A percentile compares a stretch with the other conserved stretches of the same genome.
Evolutionary conservation across 2,329 filamentous ascomycete species (phyloP).

Genomic region (Didymella glomerata): DNA sequence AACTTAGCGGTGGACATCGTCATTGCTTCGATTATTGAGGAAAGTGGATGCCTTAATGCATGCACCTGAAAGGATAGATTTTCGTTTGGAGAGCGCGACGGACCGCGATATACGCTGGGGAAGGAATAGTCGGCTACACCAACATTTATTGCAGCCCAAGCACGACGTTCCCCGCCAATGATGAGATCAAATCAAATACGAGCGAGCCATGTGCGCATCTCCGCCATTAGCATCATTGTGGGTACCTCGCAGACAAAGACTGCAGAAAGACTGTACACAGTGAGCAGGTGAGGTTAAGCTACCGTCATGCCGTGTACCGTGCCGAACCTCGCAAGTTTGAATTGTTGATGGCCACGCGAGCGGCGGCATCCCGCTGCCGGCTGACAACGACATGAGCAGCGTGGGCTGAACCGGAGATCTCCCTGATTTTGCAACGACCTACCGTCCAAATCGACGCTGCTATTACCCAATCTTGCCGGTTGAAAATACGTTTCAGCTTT

Average conservation of each 20-base stretch:
- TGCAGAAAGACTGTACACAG: conserved; percentile 14
- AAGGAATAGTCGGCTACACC: conserved; percentile 23
- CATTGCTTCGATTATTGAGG: background rate
- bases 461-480: background rate
- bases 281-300: conserved; percentile 34
- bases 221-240: conserved; percentile 19
- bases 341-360: conserved; percentile 19
- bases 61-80: conserved; percentile 4
- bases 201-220: conserved; percentile 30
- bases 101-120: conserved; percentile 34
- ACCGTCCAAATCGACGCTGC: background rate
- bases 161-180: conserved; percentile 18
- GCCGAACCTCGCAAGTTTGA: conserved; percentile 25
- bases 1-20: conserved; percentile 10
- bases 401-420: conserved; percentile 8
- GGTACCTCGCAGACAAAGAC: conserved; percentile 7
- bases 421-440: conserved; percentile 12
- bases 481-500: conserved; percentile 1
- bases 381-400: conserved; percentile 19
- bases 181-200: conserved; percentile 18
- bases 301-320: conserved; percentile 37
- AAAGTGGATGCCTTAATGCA: conserved; percentile 10
- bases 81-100: conserved; percentile 30
- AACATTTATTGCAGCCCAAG: conserved; percentile 25
- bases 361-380: conserved; percentile 23